Evolutionary conservation across 345 rosid species (phyloP).

Genomic region (Geranium brycei): DNA sequence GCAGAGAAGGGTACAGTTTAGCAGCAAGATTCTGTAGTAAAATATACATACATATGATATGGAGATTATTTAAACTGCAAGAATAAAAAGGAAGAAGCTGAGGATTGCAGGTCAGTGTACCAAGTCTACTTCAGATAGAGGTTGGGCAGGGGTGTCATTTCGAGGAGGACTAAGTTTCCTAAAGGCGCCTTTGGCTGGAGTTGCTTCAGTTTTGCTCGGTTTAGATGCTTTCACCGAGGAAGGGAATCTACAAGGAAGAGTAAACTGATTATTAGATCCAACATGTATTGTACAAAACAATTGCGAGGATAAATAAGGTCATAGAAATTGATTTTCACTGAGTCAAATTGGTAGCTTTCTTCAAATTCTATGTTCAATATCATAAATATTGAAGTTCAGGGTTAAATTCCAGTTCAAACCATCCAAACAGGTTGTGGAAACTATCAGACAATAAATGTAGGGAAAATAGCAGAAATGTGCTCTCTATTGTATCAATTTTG

Average conservation of each 20-base stretch:
- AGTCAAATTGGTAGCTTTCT: too few relatives aligned
- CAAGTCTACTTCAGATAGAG: slow-evolving; percentile 43
- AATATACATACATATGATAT: neutral
- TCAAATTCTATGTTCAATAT: neutral
- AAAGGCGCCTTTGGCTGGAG: slow-evolving; percentile 55
- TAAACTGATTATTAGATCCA: too few relatives aligned
- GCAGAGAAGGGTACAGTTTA: slow-evolving; percentile 50
- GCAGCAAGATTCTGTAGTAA: slow-evolving; percentile 55
- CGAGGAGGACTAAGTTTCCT: slow-evolving; percentile 39
- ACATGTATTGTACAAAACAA: too few relatives aligned
- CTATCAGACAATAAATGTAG: too few relatives aligned
- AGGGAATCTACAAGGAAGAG: slow-evolving; percentile 44
- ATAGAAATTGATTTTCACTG: neutral
- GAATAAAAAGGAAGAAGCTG: neutral
- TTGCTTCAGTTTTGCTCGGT: slow-evolving; percentile 38
- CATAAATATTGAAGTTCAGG: neutral
- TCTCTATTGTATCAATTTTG: too few relatives aligned
- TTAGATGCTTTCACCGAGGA: slow-evolving; percentile 46
- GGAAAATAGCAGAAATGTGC: too few relatives aligned
- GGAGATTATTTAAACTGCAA: neutral
- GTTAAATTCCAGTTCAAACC: too few relatives aligned
- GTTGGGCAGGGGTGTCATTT: slow-evolving; percentile 28
- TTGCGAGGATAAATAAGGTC: neutral
- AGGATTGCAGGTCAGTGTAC: slow-evolving; percentile 23
- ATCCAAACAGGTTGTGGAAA: too few relatives aligned